Evolutionary conservation across 1,139 yeast species (phyloP).

Genomic region (Candida sanyaensis): DNA sequence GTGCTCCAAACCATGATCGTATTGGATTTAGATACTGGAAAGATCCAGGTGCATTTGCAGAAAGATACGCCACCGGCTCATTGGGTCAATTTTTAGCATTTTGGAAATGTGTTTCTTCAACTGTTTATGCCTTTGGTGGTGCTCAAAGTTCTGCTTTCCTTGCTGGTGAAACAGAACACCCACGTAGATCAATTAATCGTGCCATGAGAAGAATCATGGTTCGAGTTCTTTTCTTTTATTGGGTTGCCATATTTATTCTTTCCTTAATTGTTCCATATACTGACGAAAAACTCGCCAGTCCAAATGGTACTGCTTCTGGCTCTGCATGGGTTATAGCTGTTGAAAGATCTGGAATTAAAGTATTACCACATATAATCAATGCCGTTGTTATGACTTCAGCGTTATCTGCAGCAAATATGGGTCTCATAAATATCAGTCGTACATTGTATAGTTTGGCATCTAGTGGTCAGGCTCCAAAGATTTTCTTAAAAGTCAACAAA

Average conservation of each 20-base stretch:
- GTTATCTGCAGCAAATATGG: conserved; percentile 52
- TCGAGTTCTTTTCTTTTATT: conserved; percentile 47
- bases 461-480: conserved; percentile 41
- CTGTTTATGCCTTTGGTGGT: conserved; percentile 33
- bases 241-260: conserved; percentile 43
- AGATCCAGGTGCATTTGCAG: conserved; percentile 27
- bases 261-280: conserved; percentile 49
- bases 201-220: conserved; percentile 49
- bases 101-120: conserved; percentile 25
- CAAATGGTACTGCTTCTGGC: conserved; percentile 49
- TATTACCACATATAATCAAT: conserved; percentile 51
- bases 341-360: conserved; percentile 49
- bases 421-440: conserved; percentile 44
- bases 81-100: conserved; percentile 29
- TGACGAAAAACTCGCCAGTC: conserved; percentile 37
- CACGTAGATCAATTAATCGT: conserved; percentile 47
- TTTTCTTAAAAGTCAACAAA: conserved; percentile 42
- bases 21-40: conserved; percentile 32
- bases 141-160: conserved; percentile 43
- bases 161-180: conserved; percentile 51
- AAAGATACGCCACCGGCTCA: conserved; percentile 19
- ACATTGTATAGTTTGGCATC: conserved; percentile 48
- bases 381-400: conserved; percentile 54
- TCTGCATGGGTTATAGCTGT: conserved; percentile 60
- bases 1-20: conserved; percentile 22